Evolutionary conservation across 345 rosid genomes (phyloP), one percentile per base, ranked within the genome.

Genomic region (thale cress (Arabidopsis thaliana)): DNA sequence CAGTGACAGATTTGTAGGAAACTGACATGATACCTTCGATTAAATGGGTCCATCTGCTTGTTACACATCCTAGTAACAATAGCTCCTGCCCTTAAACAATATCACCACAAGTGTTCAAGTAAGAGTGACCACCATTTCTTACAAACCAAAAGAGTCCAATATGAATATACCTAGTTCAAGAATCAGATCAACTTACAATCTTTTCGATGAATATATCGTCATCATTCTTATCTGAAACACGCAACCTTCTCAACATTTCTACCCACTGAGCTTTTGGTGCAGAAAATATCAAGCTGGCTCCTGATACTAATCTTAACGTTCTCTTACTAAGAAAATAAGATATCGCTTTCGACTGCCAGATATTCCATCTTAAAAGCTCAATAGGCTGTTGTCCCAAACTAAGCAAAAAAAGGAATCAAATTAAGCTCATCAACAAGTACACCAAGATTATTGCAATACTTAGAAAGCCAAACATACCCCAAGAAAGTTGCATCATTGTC

Each of bases 241-340:
- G 75, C 70, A 91, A 58, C 65, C 80, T 74, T 60, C 78, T 83
- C 68, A 93, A 78, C 52, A 87, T 80, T 72, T 81, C 89, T 53
- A 10, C 5, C 98, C 98, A 89, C 68, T 87, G 87, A 46, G 40
- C 50, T 65, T 75, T 84, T 4, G 92, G 85, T 64, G 85, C 85
- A 76, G 98, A 85, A 85, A 89, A 86, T 67, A 89, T 83, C 81
- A 93, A 82, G 74, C 76, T 85, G 38, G 87, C 87, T 73, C 97
- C 96, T 0, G 97, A 87, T 36, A 91, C 96, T 84, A 91, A 66
- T 69, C 89, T 83, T 40, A 88, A 55, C 32, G 96, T 91, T 85
- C 89, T 84, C 74, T 80, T 84, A 64, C 87, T 80, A 8, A 91
- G 82, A 73, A 91, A 87, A 87, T 91, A 91, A 6, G 84, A 67